Evolutionary conservation across 73 alveolate genomes (phyloP).

Genomic region (Stentor roeselii): DNA sequence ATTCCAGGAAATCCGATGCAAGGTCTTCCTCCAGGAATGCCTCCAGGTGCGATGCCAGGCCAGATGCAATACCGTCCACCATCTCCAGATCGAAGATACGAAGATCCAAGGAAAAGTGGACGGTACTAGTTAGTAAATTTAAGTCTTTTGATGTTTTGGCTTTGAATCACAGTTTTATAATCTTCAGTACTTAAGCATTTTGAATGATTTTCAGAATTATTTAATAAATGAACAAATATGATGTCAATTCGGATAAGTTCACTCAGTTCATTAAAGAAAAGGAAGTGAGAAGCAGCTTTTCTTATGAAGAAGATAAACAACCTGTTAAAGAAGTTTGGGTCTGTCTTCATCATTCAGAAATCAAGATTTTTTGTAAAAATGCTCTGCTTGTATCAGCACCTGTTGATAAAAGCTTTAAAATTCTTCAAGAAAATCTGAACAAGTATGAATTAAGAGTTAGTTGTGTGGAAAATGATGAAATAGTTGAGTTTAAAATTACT

Average conservation of each 20-base stretch:
- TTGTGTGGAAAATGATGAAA: not conserved
- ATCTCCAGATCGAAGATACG: not conserved
- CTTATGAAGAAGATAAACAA: too few species aligned
- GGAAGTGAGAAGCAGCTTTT: too few species aligned
- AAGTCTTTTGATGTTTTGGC: not conserved
- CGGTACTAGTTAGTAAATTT: not conserved
- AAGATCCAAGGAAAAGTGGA: not conserved
- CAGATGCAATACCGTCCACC: not conserved
- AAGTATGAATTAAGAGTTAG: not conserved
- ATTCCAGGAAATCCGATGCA: not conserved
- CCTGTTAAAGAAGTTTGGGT: too few species aligned
- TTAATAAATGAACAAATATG: too few species aligned
- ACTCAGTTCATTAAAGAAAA: too few species aligned
- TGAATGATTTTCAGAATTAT: not conserved
- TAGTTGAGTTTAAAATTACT: not conserved
- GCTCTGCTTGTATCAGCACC: not conserved
- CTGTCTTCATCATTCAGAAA: too few species aligned
- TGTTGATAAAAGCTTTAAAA: not conserved
- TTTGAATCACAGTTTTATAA: not conserved
- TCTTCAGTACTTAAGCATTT: too few species aligned
- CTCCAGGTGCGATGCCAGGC: not conserved
- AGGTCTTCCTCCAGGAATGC: not conserved
- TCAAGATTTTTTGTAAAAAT: not conserved
- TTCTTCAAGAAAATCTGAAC: not conserved
- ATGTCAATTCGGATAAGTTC: too few species aligned